Percentiles rank a stretch among this genome's conserved stretches.
phyloP scores from a whole-genome alignment of 805 yeast genomes.

The Lipomyces sp. region DNA sequence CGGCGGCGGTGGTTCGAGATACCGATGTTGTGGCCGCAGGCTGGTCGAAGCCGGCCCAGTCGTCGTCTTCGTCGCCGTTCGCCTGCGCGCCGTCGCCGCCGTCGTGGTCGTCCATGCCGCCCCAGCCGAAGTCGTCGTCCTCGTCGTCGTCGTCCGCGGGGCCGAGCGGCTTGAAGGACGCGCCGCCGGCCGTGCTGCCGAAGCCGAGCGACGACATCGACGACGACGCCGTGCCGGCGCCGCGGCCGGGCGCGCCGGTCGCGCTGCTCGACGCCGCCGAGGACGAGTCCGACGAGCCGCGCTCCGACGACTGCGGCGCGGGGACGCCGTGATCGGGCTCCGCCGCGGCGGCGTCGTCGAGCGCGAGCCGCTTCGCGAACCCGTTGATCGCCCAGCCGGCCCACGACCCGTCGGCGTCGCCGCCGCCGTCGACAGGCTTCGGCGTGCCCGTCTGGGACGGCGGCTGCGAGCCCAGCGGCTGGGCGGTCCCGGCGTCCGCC shows the following conservation, averaged over 20 bases:
- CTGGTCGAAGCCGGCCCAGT: constrained; percentile 21
- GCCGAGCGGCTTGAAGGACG: constrained; percentile 11
- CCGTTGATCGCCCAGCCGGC: constrained; percentile 28
- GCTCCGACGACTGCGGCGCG: constrained; percentile 3
- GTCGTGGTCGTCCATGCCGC: constrained; percentile 21
- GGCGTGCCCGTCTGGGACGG: constrained; percentile 14
- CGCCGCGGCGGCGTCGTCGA: constrained; percentile 13
- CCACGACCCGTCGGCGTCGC: constrained; percentile 13
- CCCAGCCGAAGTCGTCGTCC: constrained; percentile 39
- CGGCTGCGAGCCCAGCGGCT: constrained; percentile 18
- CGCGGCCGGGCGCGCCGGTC: background rate
- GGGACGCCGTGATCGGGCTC: constrained; percentile 13
- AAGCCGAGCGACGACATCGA: constrained; percentile 16
- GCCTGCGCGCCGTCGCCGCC: constrained; percentile 17
- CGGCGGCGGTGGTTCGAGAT: constrained; percentile 5
- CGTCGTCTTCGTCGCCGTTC: constrained; percentile 12
- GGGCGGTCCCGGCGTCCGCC: constrained; percentile 19
- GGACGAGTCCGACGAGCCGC: constrained; percentile 10
- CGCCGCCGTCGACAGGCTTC: constrained; percentile 3
- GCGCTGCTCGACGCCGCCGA: background rate
- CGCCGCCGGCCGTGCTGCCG: constrained; percentile 8
- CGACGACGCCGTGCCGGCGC: constrained; percentile 19
- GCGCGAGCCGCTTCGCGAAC: constrained; percentile 19
- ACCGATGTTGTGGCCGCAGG: background rate
- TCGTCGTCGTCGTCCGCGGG: constrained; percentile 33